phyloP scores from a whole-genome alignment of 305 asterid genomes.

The Fraxinus sp. region DNA sequence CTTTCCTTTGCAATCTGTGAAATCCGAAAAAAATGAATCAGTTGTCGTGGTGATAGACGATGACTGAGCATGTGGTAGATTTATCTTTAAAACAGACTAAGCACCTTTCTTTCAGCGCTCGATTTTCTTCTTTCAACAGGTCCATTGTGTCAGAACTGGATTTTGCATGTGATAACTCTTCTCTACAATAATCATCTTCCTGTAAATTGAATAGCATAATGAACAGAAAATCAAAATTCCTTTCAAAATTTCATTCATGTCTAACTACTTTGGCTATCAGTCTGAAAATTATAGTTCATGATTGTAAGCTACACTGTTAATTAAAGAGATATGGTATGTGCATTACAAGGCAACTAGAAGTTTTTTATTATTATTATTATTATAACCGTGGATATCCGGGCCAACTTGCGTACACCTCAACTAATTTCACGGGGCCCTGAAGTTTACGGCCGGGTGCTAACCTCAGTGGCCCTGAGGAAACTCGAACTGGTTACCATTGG shows the following conservation, averaged over 20 bases:
- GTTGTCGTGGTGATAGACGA: neutral
- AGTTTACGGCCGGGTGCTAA: too few species aligned
- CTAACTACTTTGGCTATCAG: neutral
- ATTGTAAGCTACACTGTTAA: slow-evolving; percentile 6
- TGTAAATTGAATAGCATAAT: slow-evolving; percentile 32
- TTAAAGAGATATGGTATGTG: neutral
- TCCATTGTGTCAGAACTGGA: slow-evolving; percentile 37
- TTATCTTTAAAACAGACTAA: slow-evolving; percentile 16
- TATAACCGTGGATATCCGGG: too few species aligned
- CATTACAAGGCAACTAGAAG: neutral
- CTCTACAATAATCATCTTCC: slow-evolving; percentile 33
- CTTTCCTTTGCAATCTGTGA: slow-evolving; percentile 65
- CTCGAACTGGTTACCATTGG: too few species aligned
- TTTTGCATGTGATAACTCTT: slow-evolving; percentile 33
- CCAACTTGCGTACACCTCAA: too few species aligned
- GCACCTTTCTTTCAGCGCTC: slow-evolving; percentile 59
- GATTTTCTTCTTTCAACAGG: slow-evolving; percentile 69
- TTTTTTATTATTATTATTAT: too few species aligned
- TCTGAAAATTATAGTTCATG: slow-evolving; percentile 8
- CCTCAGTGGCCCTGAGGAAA: too few species aligned
- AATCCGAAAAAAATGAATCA: slow-evolving; percentile 20
- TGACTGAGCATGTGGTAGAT: slow-evolving; percentile 1
- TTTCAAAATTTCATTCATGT: neutral
- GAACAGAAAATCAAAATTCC: slow-evolving; percentile 5
- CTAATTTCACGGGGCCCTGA: too few species aligned